A percentile compares a stretch with the other conserved stretches of the same genome.
Conservation (phyloP, 176 grass and related monocot genomes). For the Carex pumila region DNA sequence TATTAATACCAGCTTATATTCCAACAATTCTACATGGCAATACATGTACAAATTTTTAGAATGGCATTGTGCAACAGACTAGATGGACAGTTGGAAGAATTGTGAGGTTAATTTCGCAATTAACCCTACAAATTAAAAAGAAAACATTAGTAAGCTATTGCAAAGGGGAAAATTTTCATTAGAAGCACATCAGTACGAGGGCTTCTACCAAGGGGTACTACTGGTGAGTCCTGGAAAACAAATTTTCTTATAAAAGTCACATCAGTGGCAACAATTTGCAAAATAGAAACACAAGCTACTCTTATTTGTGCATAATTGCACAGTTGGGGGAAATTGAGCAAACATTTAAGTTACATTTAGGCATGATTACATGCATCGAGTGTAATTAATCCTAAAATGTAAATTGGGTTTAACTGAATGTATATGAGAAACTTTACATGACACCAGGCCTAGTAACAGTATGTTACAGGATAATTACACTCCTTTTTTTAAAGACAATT, state of each 20-base stretch:
- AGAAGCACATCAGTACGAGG: constrained; percentile 66
- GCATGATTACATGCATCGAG: not conserved
- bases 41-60: too few relatives aligned
- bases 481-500: not conserved
- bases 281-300: not conserved
- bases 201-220: constrained; percentile 55
- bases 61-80: too few relatives aligned
- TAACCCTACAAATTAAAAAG: not conserved
- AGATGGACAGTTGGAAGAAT: too few relatives aligned
- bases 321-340: not conserved
- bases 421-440: not conserved
- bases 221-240: constrained; percentile 57
- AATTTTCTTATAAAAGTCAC: not conserved
- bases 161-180: constrained; percentile 1
- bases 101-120: too few relatives aligned
- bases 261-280: not conserved
- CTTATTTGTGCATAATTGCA: not conserved
- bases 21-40: too few relatives aligned
- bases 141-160: not conserved
- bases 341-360: not conserved
- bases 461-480: not conserved
- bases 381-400: not conserved
- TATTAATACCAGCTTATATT: too few relatives aligned
- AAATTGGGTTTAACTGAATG: not conserved
- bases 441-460: not conserved